Conservation (phyloP, 257 asterid species). For the Ocimum tenuiflorum region DNA sequence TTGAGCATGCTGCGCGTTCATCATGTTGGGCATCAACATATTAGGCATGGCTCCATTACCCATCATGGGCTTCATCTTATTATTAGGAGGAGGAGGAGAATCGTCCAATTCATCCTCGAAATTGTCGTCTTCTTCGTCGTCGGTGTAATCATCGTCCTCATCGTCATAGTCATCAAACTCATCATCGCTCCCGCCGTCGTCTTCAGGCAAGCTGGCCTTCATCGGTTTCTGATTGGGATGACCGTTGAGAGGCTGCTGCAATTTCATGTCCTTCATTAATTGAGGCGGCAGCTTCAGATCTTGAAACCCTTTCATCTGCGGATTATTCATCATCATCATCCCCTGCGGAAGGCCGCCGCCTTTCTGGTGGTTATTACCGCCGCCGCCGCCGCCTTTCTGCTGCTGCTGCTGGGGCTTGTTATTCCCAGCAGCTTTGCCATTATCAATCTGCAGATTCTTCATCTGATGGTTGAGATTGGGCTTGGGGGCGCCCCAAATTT, state of each 20-base stretch:
- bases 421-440: slow-evolving; percentile 38
- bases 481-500: slow-evolving; percentile 79
- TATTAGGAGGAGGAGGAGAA: slow-evolving; percentile 24
- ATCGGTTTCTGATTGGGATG: slow-evolving; percentile 27
- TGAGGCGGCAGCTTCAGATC: slow-evolving; percentile 47
- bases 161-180: slow-evolving; percentile 19
- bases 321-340: background rate
- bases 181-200: slow-evolving; percentile 37
- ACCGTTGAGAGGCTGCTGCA: slow-evolving; percentile 20
- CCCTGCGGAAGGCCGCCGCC: background rate
- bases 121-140: slow-evolving; percentile 22
- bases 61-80: slow-evolving; percentile 46
- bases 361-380: slow-evolving; percentile 18
- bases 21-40: slow-evolving; percentile 29
- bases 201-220: slow-evolving; percentile 35
- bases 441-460: slow-evolving; percentile 58
- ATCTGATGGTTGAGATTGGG: slow-evolving; percentile 36
- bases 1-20: slow-evolving; percentile 39
- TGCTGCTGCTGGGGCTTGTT: slow-evolving; percentile 33
- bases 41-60: slow-evolving; percentile 38
- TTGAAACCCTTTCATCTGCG: slow-evolving; percentile 44
- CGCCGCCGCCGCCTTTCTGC: slow-evolving; percentile 29
- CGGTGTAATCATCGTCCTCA: slow-evolving; percentile 18
- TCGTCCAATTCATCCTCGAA: slow-evolving; percentile 38
- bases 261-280: slow-evolving; percentile 23